These are phyloP conservation scores for Vaccinium darrowii DNA, from an alignment of 148 eudicot genomes.

Conservation along the genomic window DNA sequence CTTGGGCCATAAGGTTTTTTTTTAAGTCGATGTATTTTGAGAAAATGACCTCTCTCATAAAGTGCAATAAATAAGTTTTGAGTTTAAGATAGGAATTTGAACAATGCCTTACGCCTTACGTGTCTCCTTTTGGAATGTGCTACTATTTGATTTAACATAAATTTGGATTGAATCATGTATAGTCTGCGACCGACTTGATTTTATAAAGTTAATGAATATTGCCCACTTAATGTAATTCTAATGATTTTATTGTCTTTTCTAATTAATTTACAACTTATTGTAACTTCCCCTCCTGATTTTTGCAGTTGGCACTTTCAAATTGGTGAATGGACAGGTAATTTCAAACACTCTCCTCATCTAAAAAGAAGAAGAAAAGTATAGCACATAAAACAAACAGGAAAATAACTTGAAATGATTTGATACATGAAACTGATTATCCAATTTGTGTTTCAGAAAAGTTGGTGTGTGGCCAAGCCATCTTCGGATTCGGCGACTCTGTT, in stretches of 20 bases:
- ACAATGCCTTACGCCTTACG: too few relatives aligned
- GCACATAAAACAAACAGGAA: neutral
- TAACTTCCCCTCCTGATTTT: neutral
- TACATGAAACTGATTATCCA: neutral
- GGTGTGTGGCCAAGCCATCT: slow-evolving; percentile 94
- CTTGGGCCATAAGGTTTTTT: neutral
- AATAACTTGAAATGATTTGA: neutral
- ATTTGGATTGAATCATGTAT: too few relatives aligned
- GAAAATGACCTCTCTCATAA: too few relatives aligned
- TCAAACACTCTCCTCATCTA: neutral
- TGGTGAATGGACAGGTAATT: slow-evolving; percentile 46
- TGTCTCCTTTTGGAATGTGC: neutral
- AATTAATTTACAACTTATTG: neutral
- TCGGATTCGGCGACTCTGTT: slow-evolving; percentile 36
- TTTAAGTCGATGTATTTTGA: too few relatives aligned
- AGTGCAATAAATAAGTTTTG: too few relatives aligned
- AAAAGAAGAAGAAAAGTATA: neutral
- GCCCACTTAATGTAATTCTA: neutral
- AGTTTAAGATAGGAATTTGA: too few relatives aligned
- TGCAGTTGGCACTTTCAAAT: slow-evolving; percentile 36
- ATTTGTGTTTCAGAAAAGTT: slow-evolving; percentile 53
- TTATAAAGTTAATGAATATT: neutral
- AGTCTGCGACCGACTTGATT: neutral
- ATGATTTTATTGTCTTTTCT: neutral
- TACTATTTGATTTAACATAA: neutral